Evolutionary conservation across 306 rosid genomes (phyloP), one percentile per base, ranked within the genome.

Genomic region (Dalbergia oliveri): DNA sequence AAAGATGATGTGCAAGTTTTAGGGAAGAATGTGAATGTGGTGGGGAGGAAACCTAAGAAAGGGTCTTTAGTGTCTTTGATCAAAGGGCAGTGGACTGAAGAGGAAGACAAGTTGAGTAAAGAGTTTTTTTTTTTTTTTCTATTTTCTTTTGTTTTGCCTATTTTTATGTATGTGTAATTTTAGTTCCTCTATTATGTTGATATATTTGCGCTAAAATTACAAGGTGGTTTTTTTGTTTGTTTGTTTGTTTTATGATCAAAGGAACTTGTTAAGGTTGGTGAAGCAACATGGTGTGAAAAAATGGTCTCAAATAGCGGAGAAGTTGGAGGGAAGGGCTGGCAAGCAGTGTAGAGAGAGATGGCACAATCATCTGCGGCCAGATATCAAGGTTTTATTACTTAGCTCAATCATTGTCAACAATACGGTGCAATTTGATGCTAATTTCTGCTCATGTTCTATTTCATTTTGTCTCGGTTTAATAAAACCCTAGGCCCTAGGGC

Each of bases 271-370:
- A 1, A 89, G 60, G 82, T 74, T 95, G 86, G 98, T 95, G 90
- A 89, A 90, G 89, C 90, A 89, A 78, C 45, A 89, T 83, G 99
- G 98, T 18, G 85, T 75, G 63, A 86, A 89, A 45, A 95, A 93
- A 89, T 95, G 98, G 99, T 92, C 98, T 63, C 91, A 87, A 74
- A 89, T 95, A 66, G 93, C 98, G 12, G 97, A 91, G 70, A 88
- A 84, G 18, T 77, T 95, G 84, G 88, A 70, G 18, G 96, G 96
- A 45, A 89, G 99, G 82, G 96, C 90, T 9, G 99, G 99, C 2
- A 93, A 95, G 78, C 99, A 95, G 79, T 95, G 99, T 76, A 35
- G 99, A 10, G 99, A 95, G 84, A 90, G 98, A 87, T 95, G 99
- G 99, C 93, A 91, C 37, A 95, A 95, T 86, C 99, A 95, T 83